Conservation (phyloP, 768 basidiomycete species). For the Dictyophora rubrovolvata region DNA sequence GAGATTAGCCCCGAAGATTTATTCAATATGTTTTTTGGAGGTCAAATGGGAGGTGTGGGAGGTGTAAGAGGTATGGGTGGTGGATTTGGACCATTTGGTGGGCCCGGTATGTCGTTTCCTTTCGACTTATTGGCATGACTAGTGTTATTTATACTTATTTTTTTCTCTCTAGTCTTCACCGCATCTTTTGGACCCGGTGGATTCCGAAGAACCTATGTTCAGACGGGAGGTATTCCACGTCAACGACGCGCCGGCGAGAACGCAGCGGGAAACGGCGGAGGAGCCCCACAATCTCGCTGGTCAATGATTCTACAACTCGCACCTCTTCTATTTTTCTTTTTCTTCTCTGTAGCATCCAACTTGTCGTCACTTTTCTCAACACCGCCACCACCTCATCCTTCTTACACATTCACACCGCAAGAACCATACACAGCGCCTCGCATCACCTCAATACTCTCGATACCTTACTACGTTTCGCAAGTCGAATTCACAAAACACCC, state of each 20-base stretch:
- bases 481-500: slow-evolving; percentile 71
- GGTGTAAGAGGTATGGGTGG: slow-evolving; percentile 36
- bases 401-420: slow-evolving; percentile 58
- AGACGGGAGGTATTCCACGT: slow-evolving; percentile 28
- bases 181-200: slow-evolving; percentile 75
- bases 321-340: slow-evolving; percentile 76
- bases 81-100: slow-evolving; percentile 37
- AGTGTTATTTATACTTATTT: slow-evolving; percentile 4
- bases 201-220: slow-evolving; percentile 60
- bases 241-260: slow-evolving; percentile 11
- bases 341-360: slow-evolving; percentile 73
- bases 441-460: slow-evolving; percentile 55
- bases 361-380: slow-evolving; percentile 68
- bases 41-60: slow-evolving; percentile 17
- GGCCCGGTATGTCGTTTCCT: slow-evolving; percentile 27
- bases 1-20: slow-evolving; percentile 93
- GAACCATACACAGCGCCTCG: slow-evolving; percentile 59
- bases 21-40: slow-evolving; percentile 98
- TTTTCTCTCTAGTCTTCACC: slow-evolving; percentile 48
- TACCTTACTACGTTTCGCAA: slow-evolving; percentile 79
- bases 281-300: slow-evolving; percentile 37
- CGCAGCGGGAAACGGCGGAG: slow-evolving; percentile 25
- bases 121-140: not conserved
- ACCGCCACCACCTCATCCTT: slow-evolving; percentile 63
- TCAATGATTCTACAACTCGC: slow-evolving; percentile 67